These are phyloP conservation scores for Angomonas deanei DNA, from an alignment of 208 protist species.

Conservation along the genomic window DNA sequence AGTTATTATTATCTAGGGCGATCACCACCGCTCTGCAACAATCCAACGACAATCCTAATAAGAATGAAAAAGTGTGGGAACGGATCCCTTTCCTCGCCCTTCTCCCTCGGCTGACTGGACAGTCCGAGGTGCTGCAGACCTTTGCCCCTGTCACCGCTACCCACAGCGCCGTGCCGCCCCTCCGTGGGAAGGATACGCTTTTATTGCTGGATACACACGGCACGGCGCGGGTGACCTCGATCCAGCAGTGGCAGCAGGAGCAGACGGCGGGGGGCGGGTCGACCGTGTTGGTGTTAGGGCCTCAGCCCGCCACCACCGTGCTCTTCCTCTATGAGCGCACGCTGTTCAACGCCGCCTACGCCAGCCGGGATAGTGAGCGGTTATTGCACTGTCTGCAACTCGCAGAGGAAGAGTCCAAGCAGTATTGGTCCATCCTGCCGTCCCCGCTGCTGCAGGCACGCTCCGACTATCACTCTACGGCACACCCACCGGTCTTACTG, in stretches of 20 bases:
- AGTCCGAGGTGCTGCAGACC: background rate
- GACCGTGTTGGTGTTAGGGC: constrained; percentile 17
- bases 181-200: constrained; percentile 16
- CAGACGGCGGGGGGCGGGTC: background rate
- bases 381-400: background rate
- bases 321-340: constrained; percentile 34
- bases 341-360: constrained; percentile 11
- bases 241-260: constrained; percentile 12
- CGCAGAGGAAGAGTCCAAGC: background rate
- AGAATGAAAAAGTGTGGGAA: background rate
- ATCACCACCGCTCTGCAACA: constrained; percentile 14
- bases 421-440: background rate
- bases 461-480: background rate
- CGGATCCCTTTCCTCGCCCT: background rate
- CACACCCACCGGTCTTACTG: background rate
- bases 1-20: constrained; percentile 53
- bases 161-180: constrained; percentile 6
- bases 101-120: background rate
- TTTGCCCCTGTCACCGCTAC: background rate
- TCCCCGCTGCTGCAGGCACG: background rate
- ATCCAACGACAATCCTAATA: background rate
- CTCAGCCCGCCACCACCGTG: constrained; percentile 29
- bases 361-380: background rate
- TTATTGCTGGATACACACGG: constrained; percentile 19
- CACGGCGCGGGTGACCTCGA: constrained; percentile 5